phyloP scores from a whole-genome alignment of 1,284 basidiomycete species.

The Microbotryum silenes-acaulis region DNA sequence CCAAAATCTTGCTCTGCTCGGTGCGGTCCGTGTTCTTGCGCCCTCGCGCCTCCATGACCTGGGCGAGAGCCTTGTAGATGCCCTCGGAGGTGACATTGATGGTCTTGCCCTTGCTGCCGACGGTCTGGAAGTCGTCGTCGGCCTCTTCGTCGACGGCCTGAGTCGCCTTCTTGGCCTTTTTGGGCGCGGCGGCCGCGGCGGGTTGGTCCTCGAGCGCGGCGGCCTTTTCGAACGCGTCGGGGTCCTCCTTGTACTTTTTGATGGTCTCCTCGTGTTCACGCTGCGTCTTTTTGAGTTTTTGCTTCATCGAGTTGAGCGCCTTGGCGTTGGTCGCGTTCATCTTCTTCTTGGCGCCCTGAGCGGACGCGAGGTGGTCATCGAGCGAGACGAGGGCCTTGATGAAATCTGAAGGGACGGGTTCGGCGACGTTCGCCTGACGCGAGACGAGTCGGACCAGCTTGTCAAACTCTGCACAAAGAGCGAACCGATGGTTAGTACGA shows the following conservation, averaged over 20 bases:
- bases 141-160: slow-evolving; percentile 47
- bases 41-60: slow-evolving; percentile 88
- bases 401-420: slow-evolving; percentile 82
- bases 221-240: slow-evolving; percentile 76
- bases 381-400: slow-evolving; percentile 68
- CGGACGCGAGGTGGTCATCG: slow-evolving; percentile 65
- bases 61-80: slow-evolving; percentile 86
- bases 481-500: neutral
- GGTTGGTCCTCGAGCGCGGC: slow-evolving; percentile 49
- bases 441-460: slow-evolving; percentile 85
- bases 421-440: slow-evolving; percentile 55
- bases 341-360: slow-evolving; percentile 75
- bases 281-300: slow-evolving; percentile 83
- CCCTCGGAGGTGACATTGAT: slow-evolving; percentile 78
- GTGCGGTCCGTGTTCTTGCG: slow-evolving; percentile 97
- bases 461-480: slow-evolving; percentile 70
- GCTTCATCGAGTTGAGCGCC: slow-evolving; percentile 92
- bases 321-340: slow-evolving; percentile 93
- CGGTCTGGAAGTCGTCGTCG: slow-evolving; percentile 76
- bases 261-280: slow-evolving; percentile 85
- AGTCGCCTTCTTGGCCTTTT: slow-evolving; percentile 42
- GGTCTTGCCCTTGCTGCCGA: slow-evolving; percentile 73
- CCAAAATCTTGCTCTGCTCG: slow-evolving; percentile 87
- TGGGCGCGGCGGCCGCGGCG: slow-evolving; percentile 44
- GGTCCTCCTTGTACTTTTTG: slow-evolving; percentile 78